Conservation (phyloP, 2,329 filamentous ascomycete genomes). For the Pseudocercospora eumusae region DNA sequence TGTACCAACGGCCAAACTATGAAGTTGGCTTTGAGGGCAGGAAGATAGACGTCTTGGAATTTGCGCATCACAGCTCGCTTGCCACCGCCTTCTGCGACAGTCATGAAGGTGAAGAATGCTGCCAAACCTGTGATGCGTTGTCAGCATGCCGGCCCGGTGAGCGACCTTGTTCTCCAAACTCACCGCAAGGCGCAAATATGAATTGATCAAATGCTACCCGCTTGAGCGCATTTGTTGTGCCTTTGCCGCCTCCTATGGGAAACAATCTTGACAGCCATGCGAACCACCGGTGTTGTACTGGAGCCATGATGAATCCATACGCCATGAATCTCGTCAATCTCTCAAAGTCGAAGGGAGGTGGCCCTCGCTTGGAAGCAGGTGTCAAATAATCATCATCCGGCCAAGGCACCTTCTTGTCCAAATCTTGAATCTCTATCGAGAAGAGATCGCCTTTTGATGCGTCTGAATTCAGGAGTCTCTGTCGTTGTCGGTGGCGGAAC, state of each 20-base stretch:
- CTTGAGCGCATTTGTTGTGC: constrained; percentile 76
- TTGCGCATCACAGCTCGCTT: constrained; percentile 77
- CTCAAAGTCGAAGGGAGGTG: constrained; percentile 93
- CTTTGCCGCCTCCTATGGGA: constrained; percentile 63
- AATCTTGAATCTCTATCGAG: constrained; percentile 84
- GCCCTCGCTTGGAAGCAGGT: constrained; percentile 57
- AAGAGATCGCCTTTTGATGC: constrained; percentile 66
- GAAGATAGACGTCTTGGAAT: constrained; percentile 89
- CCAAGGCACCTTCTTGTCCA: constrained; percentile 76
- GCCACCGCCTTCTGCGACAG: constrained; percentile 87
- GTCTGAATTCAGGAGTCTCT: constrained; percentile 54
- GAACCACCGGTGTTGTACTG: constrained; percentile 95
- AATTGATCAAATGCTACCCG: constrained; percentile 90
- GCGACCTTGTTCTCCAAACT: constrained; percentile 29
- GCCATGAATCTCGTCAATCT: constrained; percentile 93
- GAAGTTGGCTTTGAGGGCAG: constrained; percentile 93
- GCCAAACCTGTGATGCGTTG: constrained; percentile 61
- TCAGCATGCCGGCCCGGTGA: background rate
- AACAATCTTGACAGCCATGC: constrained; percentile 78
- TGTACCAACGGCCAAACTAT: constrained; percentile 94
- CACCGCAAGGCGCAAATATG: constrained; percentile 85
- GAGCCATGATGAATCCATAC: constrained; percentile 95
- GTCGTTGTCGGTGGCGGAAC: constrained; percentile 61
- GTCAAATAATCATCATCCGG: constrained; percentile 67
- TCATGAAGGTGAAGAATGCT: constrained; percentile 95